Base-by-base conservation (phyloP, 345 rosid genomes). In the Lagerstroemia speciosa region DNA sequence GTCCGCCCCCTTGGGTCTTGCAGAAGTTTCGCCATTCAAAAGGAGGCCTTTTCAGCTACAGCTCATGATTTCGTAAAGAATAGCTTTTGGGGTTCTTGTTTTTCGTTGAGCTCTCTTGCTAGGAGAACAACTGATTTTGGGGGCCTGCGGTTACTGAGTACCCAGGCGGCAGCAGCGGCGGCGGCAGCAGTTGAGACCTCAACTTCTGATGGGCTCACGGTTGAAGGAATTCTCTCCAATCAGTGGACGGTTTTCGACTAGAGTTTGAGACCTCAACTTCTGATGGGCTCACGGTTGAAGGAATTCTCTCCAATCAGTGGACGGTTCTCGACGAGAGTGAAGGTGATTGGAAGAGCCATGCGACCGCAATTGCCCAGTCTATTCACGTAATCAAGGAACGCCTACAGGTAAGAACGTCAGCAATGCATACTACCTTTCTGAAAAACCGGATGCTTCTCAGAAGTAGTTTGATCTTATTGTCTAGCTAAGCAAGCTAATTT, bases 271-370 rank as follows among this genome's bases (percentile, higher is more conserved):
- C 83, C 12, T 79, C 88, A 3, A 91, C 93, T 30, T 75, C 84
- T 62, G 97, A 94, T 73, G 98, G 97, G 37, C 89, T 89, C 17
- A 94, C 96, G 8, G 85, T 94, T 57, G 96, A 89, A 58, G 79
- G 83, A 38, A 89, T 94, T 65, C 77, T 85, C 65, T 86, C 90
- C 64, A 85, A 69, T 72, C 86, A 81, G 63, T 94, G 97, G 99
- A 55, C 83, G 37, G 86, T 94, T 53, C 78, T 89, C 30, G 90
- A 89, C 30, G 99, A 91, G 76, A 77, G 73, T 57, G 97, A 91
- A 67, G 74, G 79, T 72, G 96, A 94, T 79, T 89, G 99, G 99
- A 91, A 79, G 75, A 89, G 97, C 69, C 97, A 94, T 78, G 91
- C 93, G 58, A 89, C 97, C 67, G 95, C 99, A 17, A 84, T 87